phyloP scores from a whole-genome alignment of 2,329 filamentous ascomycete species.

The Xylariaceae sp. region DNA sequence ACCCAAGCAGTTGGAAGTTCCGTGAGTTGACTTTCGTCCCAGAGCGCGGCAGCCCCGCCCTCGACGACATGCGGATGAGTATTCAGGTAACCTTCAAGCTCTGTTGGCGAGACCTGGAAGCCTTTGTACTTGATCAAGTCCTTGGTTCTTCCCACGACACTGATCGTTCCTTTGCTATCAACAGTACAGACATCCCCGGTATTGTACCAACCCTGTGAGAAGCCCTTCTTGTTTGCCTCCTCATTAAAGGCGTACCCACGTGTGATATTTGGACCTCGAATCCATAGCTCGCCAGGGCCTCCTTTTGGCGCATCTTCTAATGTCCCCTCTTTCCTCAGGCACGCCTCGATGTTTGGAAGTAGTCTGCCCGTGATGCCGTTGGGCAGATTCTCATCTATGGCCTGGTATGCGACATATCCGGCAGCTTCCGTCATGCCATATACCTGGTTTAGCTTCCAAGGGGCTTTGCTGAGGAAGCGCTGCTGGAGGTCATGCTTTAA shows the following conservation, averaged over 20 bases:
- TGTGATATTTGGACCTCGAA: slow-evolving; percentile 42
- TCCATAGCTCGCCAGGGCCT: slow-evolving; percentile 40
- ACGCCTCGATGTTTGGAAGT: slow-evolving; percentile 37
- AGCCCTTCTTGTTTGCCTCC: slow-evolving; percentile 34
- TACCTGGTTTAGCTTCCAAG: slow-evolving; percentile 38
- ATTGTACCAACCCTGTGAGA: slow-evolving; percentile 40
- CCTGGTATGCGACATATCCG: slow-evolving; percentile 40
- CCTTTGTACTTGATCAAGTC: slow-evolving; percentile 42
- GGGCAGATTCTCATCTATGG: slow-evolving; percentile 28
- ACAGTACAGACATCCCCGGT: slow-evolving; percentile 43
- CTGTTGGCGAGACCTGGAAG: slow-evolving; percentile 37
- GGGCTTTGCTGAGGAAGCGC: slow-evolving; percentile 28
- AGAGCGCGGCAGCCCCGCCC: slow-evolving; percentile 32
- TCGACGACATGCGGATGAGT: slow-evolving; percentile 36
- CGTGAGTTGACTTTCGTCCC: slow-evolving; percentile 36
- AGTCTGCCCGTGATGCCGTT: slow-evolving; percentile 34
- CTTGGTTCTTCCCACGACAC: slow-evolving; percentile 37
- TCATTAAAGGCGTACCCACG: slow-evolving; percentile 39
- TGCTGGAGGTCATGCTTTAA: slow-evolving; percentile 34
- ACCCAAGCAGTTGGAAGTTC: slow-evolving; percentile 39
- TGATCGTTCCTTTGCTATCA: slow-evolving; percentile 30
- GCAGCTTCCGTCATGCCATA: slow-evolving; percentile 45
- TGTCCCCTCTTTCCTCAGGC: slow-evolving; percentile 36
- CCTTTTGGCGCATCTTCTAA: slow-evolving; percentile 33
- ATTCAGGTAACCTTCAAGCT: slow-evolving; percentile 35